Percentiles rank a stretch among this genome's conserved stretches.
Conservation (phyloP, 2,329 filamentous ascomycete genomes). For the Tolypocladium paradoxum region DNA sequence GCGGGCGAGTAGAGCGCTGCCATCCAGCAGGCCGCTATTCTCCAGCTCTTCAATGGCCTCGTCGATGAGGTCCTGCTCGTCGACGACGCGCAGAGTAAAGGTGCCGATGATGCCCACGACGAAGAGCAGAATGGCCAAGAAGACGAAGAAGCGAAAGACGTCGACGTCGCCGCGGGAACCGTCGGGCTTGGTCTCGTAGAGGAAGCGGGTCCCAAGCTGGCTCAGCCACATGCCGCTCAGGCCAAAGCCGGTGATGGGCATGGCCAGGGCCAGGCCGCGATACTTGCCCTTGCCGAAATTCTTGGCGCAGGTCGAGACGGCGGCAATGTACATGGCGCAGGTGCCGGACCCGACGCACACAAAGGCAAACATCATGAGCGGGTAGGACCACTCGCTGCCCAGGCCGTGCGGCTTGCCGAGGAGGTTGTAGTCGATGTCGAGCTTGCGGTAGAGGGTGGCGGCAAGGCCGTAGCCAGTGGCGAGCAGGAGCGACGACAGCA, state of each 20-base stretch:
- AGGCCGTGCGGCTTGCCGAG: conserved; percentile 25
- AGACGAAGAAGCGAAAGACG: conserved; percentile 82
- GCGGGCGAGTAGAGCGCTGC: conserved; percentile 59
- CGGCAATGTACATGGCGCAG: conserved; percentile 77
- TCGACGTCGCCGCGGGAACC: conserved; percentile 54
- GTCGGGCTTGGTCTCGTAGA: conserved; percentile 58
- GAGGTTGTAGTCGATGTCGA: conserved; percentile 35
- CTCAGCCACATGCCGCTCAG: conserved; percentile 94
- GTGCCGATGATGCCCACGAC: conserved; percentile 62
- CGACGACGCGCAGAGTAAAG: conserved; percentile 66
- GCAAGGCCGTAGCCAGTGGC: conserved; percentile 75
- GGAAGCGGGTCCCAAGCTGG: conserved; percentile 68
- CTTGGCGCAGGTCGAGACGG: conserved; percentile 94
- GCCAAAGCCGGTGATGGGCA: conserved; percentile 87
- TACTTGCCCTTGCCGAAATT: conserved; percentile 88
- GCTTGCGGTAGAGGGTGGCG: conserved; percentile 58
- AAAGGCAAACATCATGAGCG: conserved; percentile 78
- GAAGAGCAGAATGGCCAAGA: conserved; percentile 63
- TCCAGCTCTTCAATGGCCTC: conserved; percentile 87
- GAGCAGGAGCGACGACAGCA: conserved; percentile 64
- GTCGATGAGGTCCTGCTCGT: conserved; percentile 80
- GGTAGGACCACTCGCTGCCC: conserved; percentile 54
- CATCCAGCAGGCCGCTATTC: conserved; percentile 69
- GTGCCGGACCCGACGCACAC: conserved; percentile 74
- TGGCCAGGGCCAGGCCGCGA: conserved; percentile 77